These are phyloP conservation scores for Microglena sp. DNA, from an alignment of 139 green algal genomes.

Conservation along the genomic window DNA sequence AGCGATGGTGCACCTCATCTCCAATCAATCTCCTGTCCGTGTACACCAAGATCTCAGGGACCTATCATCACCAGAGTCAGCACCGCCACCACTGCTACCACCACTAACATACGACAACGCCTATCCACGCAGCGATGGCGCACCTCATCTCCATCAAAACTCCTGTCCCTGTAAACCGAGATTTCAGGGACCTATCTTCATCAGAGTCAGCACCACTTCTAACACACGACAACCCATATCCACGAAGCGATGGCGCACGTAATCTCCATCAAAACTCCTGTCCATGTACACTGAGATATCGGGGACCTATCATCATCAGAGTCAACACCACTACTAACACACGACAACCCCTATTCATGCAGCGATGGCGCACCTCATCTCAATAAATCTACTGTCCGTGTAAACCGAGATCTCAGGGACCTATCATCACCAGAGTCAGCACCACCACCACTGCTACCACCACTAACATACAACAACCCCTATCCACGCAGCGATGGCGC, in stretches of 20 bases:
- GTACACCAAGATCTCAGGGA: conserved; percentile 53
- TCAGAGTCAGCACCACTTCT: conserved; percentile 13
- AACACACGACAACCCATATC: too few species aligned
- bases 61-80: too few species aligned
- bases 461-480: too few species aligned
- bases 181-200: too few species aligned
- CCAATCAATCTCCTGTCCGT: conserved; percentile 70
- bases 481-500: not conserved
- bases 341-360: too few species aligned
- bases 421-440: too few species aligned
- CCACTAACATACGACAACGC: too few species aligned
- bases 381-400: conserved; percentile 68
- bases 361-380: conserved; percentile 28
- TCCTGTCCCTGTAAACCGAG: conserved; percentile 65
- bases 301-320: too few species aligned
- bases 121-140: not conserved
- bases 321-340: conserved; percentile 14
- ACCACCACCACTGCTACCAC: conserved; percentile 3
- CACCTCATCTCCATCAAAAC: conserved; percentile 63
- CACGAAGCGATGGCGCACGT: conserved; percentile 20
- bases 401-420: conserved; percentile 55
- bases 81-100: conserved; percentile 3
- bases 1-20: conserved; percentile 28
- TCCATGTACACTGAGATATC: conserved; percentile 63
- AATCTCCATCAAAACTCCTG: conserved; percentile 61